Conservation (phyloP, 208 protist species). For the Wallacemonas sp. region DNA sequence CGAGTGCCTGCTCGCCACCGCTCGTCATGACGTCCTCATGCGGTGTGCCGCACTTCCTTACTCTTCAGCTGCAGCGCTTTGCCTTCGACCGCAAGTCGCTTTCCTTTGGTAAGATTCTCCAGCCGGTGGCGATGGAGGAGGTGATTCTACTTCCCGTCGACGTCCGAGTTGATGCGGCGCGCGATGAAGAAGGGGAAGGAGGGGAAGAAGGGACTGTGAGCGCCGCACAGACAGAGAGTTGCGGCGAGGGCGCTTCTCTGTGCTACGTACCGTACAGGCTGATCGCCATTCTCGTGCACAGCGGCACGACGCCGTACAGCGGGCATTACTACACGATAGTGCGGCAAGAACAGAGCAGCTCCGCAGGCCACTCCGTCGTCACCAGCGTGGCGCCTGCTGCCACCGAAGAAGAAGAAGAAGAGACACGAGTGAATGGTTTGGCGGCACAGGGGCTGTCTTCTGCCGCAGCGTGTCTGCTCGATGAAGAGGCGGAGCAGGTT, state of each 20-base stretch:
- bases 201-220: slow-evolving; percentile 5
- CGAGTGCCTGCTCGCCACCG: background rate
- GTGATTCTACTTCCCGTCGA: slow-evolving; percentile 37
- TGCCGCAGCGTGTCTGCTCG: too few relatives aligned
- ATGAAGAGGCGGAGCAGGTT: too few relatives aligned
- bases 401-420: too few relatives aligned
- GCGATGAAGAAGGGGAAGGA: slow-evolving; percentile 10
- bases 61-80: slow-evolving; percentile 68
- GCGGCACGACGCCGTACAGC: slow-evolving; percentile 51
- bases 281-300: slow-evolving; percentile 62
- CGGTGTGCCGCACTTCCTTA: slow-evolving; percentile 52
- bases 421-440: too few relatives aligned
- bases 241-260: too few relatives aligned
- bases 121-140: slow-evolving; percentile 56
- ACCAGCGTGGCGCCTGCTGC: background rate
- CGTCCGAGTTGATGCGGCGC: background rate
- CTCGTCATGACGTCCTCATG: background rate
- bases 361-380: background rate
- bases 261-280: slow-evolving; percentile 49
- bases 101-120: slow-evolving; percentile 48
- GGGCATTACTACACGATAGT: slow-evolving; percentile 72
- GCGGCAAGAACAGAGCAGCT: background rate
- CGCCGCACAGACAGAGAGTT: background rate
- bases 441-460: too few relatives aligned
- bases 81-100: slow-evolving; percentile 34